Evolutionary conservation across 2,329 filamentous ascomycete species (phyloP), one percentile per base, ranked within the genome.

Genomic region (Dothideomycetes sp.): DNA sequence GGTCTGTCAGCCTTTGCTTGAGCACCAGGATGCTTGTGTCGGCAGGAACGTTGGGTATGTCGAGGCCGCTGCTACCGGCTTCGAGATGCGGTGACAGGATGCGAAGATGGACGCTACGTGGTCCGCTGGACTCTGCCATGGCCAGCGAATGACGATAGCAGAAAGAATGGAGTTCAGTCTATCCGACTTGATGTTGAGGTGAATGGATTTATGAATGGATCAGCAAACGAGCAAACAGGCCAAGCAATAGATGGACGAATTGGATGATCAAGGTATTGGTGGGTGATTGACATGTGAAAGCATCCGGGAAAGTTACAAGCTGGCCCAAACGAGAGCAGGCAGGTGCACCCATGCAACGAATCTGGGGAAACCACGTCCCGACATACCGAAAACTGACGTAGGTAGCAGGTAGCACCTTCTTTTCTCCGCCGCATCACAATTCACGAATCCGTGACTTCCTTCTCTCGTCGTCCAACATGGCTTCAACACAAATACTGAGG

Each of bases 1-100:
- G 57, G 44, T 68, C 52, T 33, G 68, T 63, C 41, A 80, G 71
- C 40, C 61, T 65, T 30, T 62, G 52, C 47, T 73, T 74, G n/a
- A 80, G 59, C 35, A 68, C 61, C 15, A 58, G 64, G 33, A 80
- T 56, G 2, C 69, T 77, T 2, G 61, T 62, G 17, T 40, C 41
- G 28, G 53, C 33, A 49, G 49, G 40, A 17, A 60, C 35, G 20
- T 46, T 22, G 11, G 29, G 22, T 22, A 48, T 39, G 32, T 42
- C 36, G 6, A 45, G 18, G 17, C 40, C 34, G 8, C 42, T 29
- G 8, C 42, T 29, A 13, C 28, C 28, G 16, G 45, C 13, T 16
- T 40, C 46, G 18, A 24, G 23, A 5, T 33, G 23, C 5, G 46
- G 46, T 20, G 46, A 45, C 15, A 48, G 37, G 17, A 48, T 38